Conservation (phyloP, 1,284 basidiomycete genomes). For the Tremellales sp. region DNA sequence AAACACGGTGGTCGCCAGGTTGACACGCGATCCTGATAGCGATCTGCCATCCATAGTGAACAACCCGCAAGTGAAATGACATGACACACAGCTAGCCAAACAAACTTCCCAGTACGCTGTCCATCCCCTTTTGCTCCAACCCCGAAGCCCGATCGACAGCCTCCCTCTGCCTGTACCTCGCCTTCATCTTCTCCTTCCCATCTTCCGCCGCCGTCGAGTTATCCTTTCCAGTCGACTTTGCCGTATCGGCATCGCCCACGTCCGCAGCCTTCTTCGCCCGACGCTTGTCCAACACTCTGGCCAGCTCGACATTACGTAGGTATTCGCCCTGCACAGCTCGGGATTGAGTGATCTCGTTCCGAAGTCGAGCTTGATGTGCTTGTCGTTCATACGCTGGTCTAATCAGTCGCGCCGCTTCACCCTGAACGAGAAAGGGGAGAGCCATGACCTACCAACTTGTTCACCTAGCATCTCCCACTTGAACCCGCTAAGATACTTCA, state of each 20-base stretch:
- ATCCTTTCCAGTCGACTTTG: background rate
- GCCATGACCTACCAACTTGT: constrained; percentile 82
- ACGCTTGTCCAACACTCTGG: constrained; percentile 83
- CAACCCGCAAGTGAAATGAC: too few species aligned
- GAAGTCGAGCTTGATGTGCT: constrained; percentile 76
- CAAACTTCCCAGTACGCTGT: constrained; percentile 40
- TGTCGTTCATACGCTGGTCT: constrained; percentile 89
- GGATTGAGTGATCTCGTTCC: constrained; percentile 85
- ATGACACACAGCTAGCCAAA: too few species aligned
- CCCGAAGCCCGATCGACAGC: constrained; percentile 29
- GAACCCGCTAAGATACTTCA: constrained; percentile 97
- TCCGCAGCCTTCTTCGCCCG: constrained; percentile 57
- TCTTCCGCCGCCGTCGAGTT: constrained; percentile 3
- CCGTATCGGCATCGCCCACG: constrained; percentile 1
- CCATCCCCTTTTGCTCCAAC: constrained; percentile 38
- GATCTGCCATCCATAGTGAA: too few species aligned
- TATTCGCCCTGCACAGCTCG: constrained; percentile 88
- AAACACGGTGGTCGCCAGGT: too few species aligned
- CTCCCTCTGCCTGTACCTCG: constrained; percentile 34
- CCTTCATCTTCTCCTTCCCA: constrained; percentile 3
- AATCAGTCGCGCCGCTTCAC: background rate
- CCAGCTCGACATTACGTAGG: constrained; percentile 89
- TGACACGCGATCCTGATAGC: too few species aligned
- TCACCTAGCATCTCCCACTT: constrained; percentile 99
- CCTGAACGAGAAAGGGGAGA: background rate